A percentile compares a stretch with the other conserved stretches of the same genome.
Conservation (phyloP, 306 rosid genomes). For the Glycyrrhiza uralensis region DNA sequence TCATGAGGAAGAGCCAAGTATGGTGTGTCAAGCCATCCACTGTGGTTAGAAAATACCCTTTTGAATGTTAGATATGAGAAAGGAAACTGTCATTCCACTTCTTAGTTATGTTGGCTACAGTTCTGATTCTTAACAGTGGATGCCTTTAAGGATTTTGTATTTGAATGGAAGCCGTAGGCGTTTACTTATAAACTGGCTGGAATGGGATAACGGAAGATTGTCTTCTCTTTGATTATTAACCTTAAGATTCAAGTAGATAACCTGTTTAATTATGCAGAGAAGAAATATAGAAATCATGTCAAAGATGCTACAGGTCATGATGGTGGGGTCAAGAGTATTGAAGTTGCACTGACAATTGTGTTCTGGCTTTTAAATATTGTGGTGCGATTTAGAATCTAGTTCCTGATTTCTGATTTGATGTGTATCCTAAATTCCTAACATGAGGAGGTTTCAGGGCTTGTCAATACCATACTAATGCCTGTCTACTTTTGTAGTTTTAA, state of each 20-base stretch:
- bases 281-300: background rate
- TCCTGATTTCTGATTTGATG: background rate
- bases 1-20: no score
- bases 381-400: background rate
- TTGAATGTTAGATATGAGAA: background rate
- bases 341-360: background rate
- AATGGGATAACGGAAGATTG: background rate
- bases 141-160: background rate
- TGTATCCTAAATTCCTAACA: background rate
- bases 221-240: background rate
- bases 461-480: background rate
- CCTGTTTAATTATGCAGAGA: background rate
- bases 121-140: constrained; percentile 15
- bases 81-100: background rate
- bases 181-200: background rate
- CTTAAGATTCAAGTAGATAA: background rate
- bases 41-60: no score
- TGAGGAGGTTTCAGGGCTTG: background rate
- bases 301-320: background rate
- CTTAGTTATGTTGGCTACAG: background rate
- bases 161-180: constrained; percentile 1
- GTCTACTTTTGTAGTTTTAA: background rate
- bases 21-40: no score
- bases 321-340: background rate
- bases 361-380: background rate